Base-by-base conservation (phyloP, 2,329 filamentous ascomycete genomes). In the Hypoxylon sp. region DNA sequence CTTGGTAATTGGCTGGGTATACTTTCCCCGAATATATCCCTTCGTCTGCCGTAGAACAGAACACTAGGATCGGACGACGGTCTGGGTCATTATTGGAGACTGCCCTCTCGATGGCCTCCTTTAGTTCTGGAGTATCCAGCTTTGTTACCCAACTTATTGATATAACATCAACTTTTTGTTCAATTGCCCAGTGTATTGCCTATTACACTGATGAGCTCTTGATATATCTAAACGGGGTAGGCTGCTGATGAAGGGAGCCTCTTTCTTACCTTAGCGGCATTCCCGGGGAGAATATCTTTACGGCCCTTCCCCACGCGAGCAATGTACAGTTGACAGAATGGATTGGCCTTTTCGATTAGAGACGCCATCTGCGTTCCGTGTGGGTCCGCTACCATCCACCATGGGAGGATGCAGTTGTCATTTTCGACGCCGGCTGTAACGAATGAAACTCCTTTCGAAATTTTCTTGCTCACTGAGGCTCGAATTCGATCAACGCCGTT, bases 401-500 rank as follows among this genome's bases (percentile, higher is more conserved):
- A 42, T n/a, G 37, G 37, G 13, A 42, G 37, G 13, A n/a, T 13
- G 11, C 37, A n/a, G 37, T 42, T n/a, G 37, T 11, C 13, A 3
- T n/a, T 42, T 13, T 13, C 11, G 11, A 42, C 17, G 17, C 17
- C 37, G 37, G 37, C 37, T n/a, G 37, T 42, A 42, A 42, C 37
- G 17, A 13, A 42, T n/a, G 37, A 42, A 13, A 13, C 17, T 13
- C 37, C 37, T 42, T 42, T 42, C 17, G 37, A 11, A 42, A 42
- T 42, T n/a, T 13, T 42, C 3, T 42, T 11, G 37, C 37, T 11
- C 13, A 42, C 13, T n/a, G 13, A 13, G 8, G 37, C 13, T 42
- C 37, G 37, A n/a, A 42, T 42, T 42, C 37, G 37, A n/a, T 42
- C 37, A n/a, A n/a, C 37, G 37, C 37, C 37, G 37, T 42, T 42